phyloP scores from a whole-genome alignment of 2,329 filamentous ascomycete genomes.

The Claviceps pusilla region DNA sequence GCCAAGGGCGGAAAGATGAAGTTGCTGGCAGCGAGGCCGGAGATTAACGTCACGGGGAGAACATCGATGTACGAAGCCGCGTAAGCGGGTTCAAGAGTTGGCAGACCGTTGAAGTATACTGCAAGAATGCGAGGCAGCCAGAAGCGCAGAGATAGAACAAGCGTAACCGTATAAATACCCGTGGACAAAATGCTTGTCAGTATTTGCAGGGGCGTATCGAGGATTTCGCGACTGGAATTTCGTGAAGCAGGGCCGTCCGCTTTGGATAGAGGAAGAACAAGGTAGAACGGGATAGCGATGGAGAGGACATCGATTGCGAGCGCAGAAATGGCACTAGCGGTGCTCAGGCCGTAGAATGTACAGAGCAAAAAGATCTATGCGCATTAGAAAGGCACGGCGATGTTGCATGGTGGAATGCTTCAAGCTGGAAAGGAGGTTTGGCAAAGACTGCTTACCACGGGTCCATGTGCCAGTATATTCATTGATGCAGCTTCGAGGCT shows the following conservation, averaged over 20 bases:
- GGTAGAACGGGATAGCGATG: conserved; percentile 56
- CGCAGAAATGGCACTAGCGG: conserved; percentile 43
- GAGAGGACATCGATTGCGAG: conserved; percentile 55
- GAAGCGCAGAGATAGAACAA: conserved; percentile 54
- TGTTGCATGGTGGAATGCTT: background rate
- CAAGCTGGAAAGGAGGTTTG: background rate
- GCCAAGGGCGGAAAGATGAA: conserved; percentile 65
- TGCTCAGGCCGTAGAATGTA: conserved; percentile 60
- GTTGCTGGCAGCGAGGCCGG: conserved; percentile 55
- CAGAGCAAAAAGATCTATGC: conserved; percentile 54
- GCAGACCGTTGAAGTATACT: conserved; percentile 57
- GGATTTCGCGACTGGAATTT: conserved; percentile 47
- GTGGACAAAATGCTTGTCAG: conserved; percentile 55
- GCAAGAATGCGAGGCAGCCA: conserved; percentile 61
- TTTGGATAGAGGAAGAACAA: conserved; percentile 53
- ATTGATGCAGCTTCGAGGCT: conserved; percentile 53
- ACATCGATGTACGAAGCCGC: conserved; percentile 45
- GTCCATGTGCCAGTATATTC: conserved; percentile 57
- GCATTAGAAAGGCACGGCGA: background rate
- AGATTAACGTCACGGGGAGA: conserved; percentile 39
- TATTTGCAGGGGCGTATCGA: conserved; percentile 47
- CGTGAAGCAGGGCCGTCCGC: conserved; percentile 42
- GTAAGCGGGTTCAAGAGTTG: conserved; percentile 53
- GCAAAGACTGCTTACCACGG: conserved; percentile 32
- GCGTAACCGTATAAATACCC: conserved; percentile 56